Evolutionary conservation across 257 asterid genomes (phyloP), one percentile per base, ranked within the genome.

Genomic region (Solanum phureja): DNA sequence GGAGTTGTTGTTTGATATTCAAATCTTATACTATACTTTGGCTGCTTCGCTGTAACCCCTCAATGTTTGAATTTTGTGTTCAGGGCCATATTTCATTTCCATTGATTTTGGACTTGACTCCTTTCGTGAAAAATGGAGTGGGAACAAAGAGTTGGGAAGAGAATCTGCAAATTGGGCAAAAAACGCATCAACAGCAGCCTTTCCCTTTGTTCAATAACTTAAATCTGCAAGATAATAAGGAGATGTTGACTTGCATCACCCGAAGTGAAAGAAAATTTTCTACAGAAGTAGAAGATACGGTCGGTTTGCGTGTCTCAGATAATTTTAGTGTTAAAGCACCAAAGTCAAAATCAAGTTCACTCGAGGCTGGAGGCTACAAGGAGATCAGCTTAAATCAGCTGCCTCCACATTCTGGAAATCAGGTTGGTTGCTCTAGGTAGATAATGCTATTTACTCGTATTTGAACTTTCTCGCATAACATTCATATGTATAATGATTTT

Each of bases 41-140:
- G 42, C 52, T 52, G 23, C 68, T 75, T 71, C 7, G 2, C 84
- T 76, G 23, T 33, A 40, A 24, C 31, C 69, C 23, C 52, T 35
- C 14, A 23, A 34, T 74, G n/a, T 68, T 24, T 77, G 58, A 33
- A 64, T 38, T 38, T 46, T 52, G 34, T 56, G 62, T 27, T 4
- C 56, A 95, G 98, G 98, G 97, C 34, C 98, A 97, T 81, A 83
- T 97, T 76, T 90, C 97, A 73, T 97, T 93, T 84, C 98, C 98
- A 10, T 89, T 89, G 87, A 88, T 89, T 87, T 90, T 95, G 90
- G 93, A 97, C 89, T 37, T 95, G 88, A 91, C 98, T 85, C 88
- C 93, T 3, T 93, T 93, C 89, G 89, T 93, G 86, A 91, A 88
- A 87, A 83, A 90, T 29, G 92, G 91, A 86, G 88, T 91, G 40